These are phyloP conservation scores for Boletellus sp. DNA, from an alignment of 768 basidiomycete genomes.

Conservation along the genomic window DNA sequence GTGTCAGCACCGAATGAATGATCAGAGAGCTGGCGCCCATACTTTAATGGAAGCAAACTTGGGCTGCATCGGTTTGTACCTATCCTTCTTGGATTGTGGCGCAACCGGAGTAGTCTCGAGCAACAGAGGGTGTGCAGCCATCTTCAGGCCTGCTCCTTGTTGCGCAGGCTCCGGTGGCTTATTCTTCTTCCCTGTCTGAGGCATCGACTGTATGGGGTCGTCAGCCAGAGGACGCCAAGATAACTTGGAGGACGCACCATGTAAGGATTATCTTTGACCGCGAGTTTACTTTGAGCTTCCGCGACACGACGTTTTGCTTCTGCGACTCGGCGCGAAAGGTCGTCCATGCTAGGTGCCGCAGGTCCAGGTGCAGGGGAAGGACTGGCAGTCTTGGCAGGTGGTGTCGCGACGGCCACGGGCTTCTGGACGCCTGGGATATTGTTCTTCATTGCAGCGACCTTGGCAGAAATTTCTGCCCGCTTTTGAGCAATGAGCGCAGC, in stretches of 20 bases:
- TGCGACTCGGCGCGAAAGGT: constrained; percentile 67
- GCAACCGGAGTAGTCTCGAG: constrained; percentile 56
- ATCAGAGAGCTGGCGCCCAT: constrained; percentile 8
- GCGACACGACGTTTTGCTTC: constrained; percentile 86
- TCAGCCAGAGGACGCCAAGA: not conserved
- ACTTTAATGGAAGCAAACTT: constrained; percentile 97
- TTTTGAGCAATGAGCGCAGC: constrained; percentile 78
- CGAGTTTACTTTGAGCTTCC: constrained; percentile 73
- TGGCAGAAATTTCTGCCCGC: constrained; percentile 80
- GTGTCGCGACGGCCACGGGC: constrained; percentile 23
- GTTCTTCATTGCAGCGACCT: constrained; percentile 71
- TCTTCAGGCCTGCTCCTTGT: constrained; percentile 80
- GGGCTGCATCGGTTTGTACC: constrained; percentile 98
- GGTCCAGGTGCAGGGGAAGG: constrained; percentile 41
- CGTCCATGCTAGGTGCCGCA: constrained; percentile 47
- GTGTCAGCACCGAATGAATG: not conserved
- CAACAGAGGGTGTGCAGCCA: constrained; percentile 86
- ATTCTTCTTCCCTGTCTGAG: constrained; percentile 53
- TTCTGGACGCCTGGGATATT: constrained; percentile 32
- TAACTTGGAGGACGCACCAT: constrained; percentile 50
- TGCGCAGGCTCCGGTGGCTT: constrained; percentile 60
- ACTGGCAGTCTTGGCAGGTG: constrained; percentile 23
- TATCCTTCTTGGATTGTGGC: constrained; percentile 79
- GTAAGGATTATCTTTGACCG: constrained; percentile 82
- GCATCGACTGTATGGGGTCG: constrained; percentile 40